phyloP scores from a whole-genome alignment of 352 stramenopile species.

The Phytophthora litchii region DNA sequence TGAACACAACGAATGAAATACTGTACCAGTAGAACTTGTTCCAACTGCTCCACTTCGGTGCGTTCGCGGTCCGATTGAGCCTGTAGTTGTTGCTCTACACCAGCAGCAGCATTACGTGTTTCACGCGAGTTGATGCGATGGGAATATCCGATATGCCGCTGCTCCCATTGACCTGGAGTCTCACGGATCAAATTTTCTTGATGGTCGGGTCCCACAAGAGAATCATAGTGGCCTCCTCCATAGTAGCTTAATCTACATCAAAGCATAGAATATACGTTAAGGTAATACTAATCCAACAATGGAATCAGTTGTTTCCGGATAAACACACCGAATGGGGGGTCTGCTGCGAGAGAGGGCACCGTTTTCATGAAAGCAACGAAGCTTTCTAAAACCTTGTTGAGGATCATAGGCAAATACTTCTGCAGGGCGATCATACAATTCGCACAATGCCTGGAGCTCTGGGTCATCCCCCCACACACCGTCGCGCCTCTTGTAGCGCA shows the following conservation, averaged over 20 bases:
- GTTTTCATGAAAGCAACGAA: constrained; percentile 91
- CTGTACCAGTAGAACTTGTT: constrained; percentile 71
- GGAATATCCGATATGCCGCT: constrained; percentile 69
- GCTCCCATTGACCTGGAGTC: constrained; percentile 67
- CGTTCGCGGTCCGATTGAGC: constrained; percentile 47
- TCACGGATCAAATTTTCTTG: constrained; percentile 64
- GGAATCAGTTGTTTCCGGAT: background rate
- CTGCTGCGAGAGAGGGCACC: constrained; percentile 56
- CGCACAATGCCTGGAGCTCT: constrained; percentile 95
- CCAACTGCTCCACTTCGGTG: constrained; percentile 75
- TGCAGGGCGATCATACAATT: constrained; percentile 92
- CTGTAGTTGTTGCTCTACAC: constrained; percentile 37
- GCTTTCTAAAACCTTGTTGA: constrained; percentile 66
- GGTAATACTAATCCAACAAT: background rate
- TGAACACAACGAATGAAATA: background rate
- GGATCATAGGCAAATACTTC: constrained; percentile 92
- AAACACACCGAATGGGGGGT: constrained; percentile 67
- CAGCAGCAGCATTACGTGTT: constrained; percentile 25
- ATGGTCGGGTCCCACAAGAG: constrained; percentile 69
- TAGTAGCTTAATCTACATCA: constrained; percentile 88
- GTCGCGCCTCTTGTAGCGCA: constrained; percentile 88
- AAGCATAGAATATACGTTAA: constrained; percentile 5
- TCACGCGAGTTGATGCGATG: constrained; percentile 73
- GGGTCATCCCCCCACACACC: constrained; percentile 96
- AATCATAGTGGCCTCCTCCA: constrained; percentile 92